Evolutionary conservation across 2,329 filamentous ascomycete genomes (phyloP), one percentile per base, ranked within the genome.

Genomic region (Fusarium sacchari): DNA sequence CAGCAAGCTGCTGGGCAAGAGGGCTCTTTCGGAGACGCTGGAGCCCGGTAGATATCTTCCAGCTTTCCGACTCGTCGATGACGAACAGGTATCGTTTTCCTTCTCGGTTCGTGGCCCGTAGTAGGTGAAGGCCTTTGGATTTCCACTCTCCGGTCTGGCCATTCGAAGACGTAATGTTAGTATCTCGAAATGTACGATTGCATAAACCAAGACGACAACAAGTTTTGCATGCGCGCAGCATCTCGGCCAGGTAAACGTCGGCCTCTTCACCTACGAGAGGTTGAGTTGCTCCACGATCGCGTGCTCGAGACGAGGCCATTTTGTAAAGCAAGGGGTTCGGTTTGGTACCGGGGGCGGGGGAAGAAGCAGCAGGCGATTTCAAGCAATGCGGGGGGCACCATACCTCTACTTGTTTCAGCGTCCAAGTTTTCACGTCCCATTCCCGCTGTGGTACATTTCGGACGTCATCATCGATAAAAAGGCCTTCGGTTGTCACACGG

Each of bases 401-500:
- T 86, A 96, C 92, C 88, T 98, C 96, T 82, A 97, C 91, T 74
- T 93, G 86, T 84, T 97, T 98, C 83, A 99, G 89, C 47, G 95
- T 97, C 96, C 96, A 98, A 32, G 96, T 95, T 83, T 98, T 98
- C 80, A 98, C 91, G 81, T 99, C 96, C 96, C 96, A 99, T 84
- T 99, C 96, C 67, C 96, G 91, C 83, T 98, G 95, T n/a, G 94
- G 92, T 22, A 98, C 94, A 70, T 91, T 91, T 49, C 95, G 91
- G 59, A 98, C 90, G 81, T 98, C 96, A 81, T 99, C 96, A 81
- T 99, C 96, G 79, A 99, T 96, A 83, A 98, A 98, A 60, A 98
- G 88, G 24, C 96, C 96, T 81, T 97, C 96, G 4, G 94, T 97
- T 17, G 94, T 96, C 79, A 98, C 96, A 58, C 94, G 93, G 69